These are phyloP conservation scores for Delonix regia DNA, from an alignment of 306 rosid genomes.

Conservation along the genomic window DNA sequence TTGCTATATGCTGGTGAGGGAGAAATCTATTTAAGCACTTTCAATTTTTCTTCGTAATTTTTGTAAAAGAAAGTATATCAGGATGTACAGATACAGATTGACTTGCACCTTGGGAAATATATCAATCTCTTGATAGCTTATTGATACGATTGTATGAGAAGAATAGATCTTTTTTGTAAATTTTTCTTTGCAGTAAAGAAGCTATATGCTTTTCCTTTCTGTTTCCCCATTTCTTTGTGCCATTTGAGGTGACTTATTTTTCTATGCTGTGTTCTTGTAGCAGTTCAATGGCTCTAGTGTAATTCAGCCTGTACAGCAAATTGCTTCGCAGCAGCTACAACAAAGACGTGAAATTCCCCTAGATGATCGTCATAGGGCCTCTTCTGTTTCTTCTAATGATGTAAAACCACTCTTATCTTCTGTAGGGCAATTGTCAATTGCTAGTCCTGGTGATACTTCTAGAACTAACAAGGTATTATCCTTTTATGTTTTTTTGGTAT, in stretches of 20 bases:
- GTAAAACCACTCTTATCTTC: slow-evolving; percentile 64
- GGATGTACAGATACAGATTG: too few species aligned
- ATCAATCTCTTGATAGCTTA: not conserved
- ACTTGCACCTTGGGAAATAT: too few species aligned
- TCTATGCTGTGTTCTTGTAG: slow-evolving; percentile 35
- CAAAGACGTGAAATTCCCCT: slow-evolving; percentile 72
- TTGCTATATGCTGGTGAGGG: not conserved
- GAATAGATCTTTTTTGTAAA: not conserved
- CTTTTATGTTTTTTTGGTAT: not conserved
- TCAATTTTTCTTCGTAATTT: not conserved
- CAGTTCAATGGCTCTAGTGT: slow-evolving; percentile 66
- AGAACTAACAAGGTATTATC: slow-evolving; percentile 62
- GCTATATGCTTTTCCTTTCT: slow-evolving; percentile 19
- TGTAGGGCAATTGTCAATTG: slow-evolving; percentile 60
- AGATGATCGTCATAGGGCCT: slow-evolving; percentile 71
- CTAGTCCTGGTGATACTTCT: slow-evolving; percentile 56
- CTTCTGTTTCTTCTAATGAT: slow-evolving; percentile 58
- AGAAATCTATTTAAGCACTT: not conserved
- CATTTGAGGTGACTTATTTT: slow-evolving; percentile 16
- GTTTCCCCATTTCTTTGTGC: not conserved
- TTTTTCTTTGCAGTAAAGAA: not conserved
- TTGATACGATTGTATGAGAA: not conserved
- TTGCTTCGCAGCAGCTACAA: slow-evolving; percentile 68
- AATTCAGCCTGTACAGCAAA: slow-evolving; percentile 68
- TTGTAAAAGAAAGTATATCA: not conserved